Evolutionary conservation across 139 green algal species (phyloP), one percentile per base, ranked within the genome.

Genomic region (Chlamydomonas eustigma): DNA sequence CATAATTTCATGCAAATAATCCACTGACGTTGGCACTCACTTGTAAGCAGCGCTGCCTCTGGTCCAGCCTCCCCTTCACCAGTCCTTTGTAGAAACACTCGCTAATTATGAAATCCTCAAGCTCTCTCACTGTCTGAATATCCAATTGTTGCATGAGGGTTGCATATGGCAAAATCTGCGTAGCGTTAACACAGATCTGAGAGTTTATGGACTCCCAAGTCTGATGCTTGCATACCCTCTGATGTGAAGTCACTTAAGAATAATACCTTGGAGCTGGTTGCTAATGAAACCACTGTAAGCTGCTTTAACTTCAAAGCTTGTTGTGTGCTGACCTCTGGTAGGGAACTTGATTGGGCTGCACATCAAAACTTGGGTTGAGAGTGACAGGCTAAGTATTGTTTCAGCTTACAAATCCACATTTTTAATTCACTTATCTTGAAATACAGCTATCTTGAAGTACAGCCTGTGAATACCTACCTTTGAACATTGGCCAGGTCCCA

Each of bases 21-120:
- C n/a, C n/a, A n/a, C n/a, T n/a, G n/a, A 63, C 69, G 18, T 58
- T 58, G 44, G 44, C 1, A 2, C 76, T 3, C 67, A 74, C 83
- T 70, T 88, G 75, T 51, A 91, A 66, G 71, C 76, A 87, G 39
- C 63, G 73, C 72, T 80, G 64, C 66, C 72, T 78, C 77, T 96
- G 91, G 83, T 97, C 92, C 50, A 97, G 84, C 86, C 88, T 90
- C n/a, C 92, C 93, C 1, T 50, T 73, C 1, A 93, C 31, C 30
- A 84, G 51, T n/a, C 74, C 37, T 2, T 84, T 90, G 80, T 97
- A 97, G 75, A 98, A 94, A 87, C 94, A 97, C 64, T 97, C 82
- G 24, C 86, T 90, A 73, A 98, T 97, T 37, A 98, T 81, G 71
- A 97, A 82, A 75, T 97, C 90, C 83, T 98, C 94, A 64, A 98